phyloP scores from a whole-genome alignment of 306 rosid genomes.

The Alnus glutinosa region DNA sequence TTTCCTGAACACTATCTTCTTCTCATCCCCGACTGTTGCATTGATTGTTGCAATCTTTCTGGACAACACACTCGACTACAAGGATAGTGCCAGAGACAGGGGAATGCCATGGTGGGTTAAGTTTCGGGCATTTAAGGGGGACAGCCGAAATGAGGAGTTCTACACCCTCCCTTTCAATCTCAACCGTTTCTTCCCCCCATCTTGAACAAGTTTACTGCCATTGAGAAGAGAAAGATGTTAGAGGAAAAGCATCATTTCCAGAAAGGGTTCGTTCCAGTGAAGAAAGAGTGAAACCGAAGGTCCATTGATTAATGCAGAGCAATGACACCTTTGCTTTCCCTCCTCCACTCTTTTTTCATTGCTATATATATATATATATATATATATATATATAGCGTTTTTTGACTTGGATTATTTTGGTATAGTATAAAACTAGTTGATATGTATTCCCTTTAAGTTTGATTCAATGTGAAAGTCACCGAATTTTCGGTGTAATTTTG shows the following conservation, averaged over 20 bases:
- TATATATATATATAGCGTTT: not conserved
- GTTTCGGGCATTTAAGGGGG: conserved; percentile 86
- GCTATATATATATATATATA: conserved; percentile 17
- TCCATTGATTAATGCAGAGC: conserved; percentile 24
- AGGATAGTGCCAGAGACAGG: conserved; percentile 81
- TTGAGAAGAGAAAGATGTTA: conserved; percentile 26
- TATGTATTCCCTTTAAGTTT: too few relatives aligned
- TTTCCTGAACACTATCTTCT: conserved; percentile 90
- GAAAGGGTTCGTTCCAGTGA: conserved; percentile 34
- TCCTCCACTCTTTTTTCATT: conserved; percentile 15
- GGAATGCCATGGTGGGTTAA: conserved; percentile 99
- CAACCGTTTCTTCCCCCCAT: conserved; percentile 91
- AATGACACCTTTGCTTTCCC: conserved; percentile 21
- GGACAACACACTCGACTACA: conserved; percentile 95
- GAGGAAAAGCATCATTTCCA: conserved; percentile 80
- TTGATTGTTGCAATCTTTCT: conserved; percentile 80
- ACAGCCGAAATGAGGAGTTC: conserved; percentile 88
- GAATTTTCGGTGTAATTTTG: not conserved
- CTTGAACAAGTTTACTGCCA: conserved; percentile 33
- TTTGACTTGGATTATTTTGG: conserved; percentile 42
- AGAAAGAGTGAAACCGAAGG: conserved; percentile 25
- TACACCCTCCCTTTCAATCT: conserved; percentile 99
- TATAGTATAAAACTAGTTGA: conserved; percentile 31
- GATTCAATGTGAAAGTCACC: too few relatives aligned
- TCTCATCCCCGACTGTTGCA: conserved; percentile 84